Evolutionary conservation across 2,329 filamentous ascomycete species (phyloP), one percentile per base, ranked within the genome.

Genomic region (Neonectria hederae): DNA sequence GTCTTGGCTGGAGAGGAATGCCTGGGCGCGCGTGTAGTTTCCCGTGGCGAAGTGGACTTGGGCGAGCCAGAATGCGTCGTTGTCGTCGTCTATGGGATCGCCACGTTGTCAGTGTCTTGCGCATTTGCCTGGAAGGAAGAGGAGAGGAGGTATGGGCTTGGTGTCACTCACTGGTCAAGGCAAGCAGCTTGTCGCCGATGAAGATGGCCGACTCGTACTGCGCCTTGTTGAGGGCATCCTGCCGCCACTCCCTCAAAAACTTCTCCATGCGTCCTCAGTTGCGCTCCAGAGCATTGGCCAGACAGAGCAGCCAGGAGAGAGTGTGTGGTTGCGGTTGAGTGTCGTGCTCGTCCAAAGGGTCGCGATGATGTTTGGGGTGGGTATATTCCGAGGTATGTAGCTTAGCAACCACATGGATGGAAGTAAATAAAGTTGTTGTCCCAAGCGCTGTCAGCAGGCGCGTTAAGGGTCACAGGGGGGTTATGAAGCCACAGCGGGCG

Each of bases 141-240:
- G 21, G 14, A 46, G 11, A 28, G 28, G 32, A 7, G 45, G 9
- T 24, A 24, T 14, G 10, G 46, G 57, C 21, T 62, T 58, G 52
- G 53, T n/a, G 30, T n/a, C 42, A 80, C 88, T 70, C 80, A 97
- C 95, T 93, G 40, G 95, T 98, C 75, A 99, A 84, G 62, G 96
- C 96, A 62, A 98, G 86, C 72, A 99, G 86, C 83, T 99, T 99
- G 85, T 99, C 96, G 68, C 94, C 96, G 69, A 98, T 93, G 78
- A 97, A 98, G 73, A 98, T 95, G 76, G 96, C 96, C 35, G 95
- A 93, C 70, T 98, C 95, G 79, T 97, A 94, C 78, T 99, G 96
- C 69, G 96, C 93, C 79, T 97, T 96, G 81, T 97, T 95, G 75
- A 97, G 84, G 76, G 95, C 94, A 83, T 97, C 94, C 81, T 97